phyloP scores from a whole-genome alignment of 805 yeast genomes.

The Cyberlindnera mrakii region DNA sequence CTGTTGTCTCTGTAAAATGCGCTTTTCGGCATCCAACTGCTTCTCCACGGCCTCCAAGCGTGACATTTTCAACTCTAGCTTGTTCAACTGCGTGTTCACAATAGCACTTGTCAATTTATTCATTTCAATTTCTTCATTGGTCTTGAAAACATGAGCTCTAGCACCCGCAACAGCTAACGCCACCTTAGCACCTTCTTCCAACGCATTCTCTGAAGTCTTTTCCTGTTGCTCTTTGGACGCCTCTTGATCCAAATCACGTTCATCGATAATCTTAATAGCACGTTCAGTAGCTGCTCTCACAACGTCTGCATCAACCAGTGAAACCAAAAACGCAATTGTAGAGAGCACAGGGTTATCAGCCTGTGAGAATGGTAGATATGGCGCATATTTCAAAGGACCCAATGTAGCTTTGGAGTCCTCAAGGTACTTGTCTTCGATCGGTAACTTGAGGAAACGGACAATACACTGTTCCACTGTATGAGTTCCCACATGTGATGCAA shows the following conservation, averaged over 20 bases:
- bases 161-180: conserved; percentile 44
- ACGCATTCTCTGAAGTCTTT: conserved; percentile 37
- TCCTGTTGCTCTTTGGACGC: conserved; percentile 15
- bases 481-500: conserved; percentile 60
- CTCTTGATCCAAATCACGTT: conserved; percentile 16
- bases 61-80: conserved; percentile 56
- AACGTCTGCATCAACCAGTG: conserved; percentile 78
- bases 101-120: conserved; percentile 50
- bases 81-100: conserved; percentile 55
- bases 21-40: conserved; percentile 59
- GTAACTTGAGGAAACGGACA: conserved; percentile 68
- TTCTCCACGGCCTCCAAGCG: conserved; percentile 58
- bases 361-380: conserved; percentile 78
- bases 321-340: conserved; percentile 82
- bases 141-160: conserved; percentile 72
- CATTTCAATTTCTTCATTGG: conserved; percentile 76
- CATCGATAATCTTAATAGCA: conserved; percentile 37
- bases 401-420: conserved; percentile 34
- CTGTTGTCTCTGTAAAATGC: conserved; percentile 52
- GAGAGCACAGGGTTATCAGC: conserved; percentile 92
- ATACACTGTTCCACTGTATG: conserved; percentile 77
- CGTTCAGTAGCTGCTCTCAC: conserved; percentile 75
- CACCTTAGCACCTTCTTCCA: conserved; percentile 9
- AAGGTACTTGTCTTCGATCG: conserved; percentile 72
- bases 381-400: conserved; percentile 76